These are phyloP conservation scores for Eurotiales sp. DNA, from an alignment of 2,329 filamentous ascomycete genomes.

Conservation along the genomic window DNA sequence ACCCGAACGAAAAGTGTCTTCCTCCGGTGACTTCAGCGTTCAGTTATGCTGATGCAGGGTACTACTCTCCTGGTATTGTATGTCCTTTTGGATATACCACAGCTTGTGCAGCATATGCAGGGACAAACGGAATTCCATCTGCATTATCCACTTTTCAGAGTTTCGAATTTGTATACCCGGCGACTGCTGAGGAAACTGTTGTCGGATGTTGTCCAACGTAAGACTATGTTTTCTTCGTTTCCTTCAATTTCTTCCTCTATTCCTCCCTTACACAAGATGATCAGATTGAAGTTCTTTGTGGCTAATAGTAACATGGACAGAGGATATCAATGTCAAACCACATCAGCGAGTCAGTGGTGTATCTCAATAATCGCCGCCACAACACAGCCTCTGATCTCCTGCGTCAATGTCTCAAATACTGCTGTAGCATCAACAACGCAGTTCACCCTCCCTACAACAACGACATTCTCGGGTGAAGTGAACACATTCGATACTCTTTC, in stretches of 20 bases:
- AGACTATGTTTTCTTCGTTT: no score
- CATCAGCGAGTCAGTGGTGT: neutral
- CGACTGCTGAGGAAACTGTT: constrained; percentile 3
- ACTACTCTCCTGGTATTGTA: constrained; percentile 3
- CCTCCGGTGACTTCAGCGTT: neutral
- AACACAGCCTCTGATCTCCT: neutral
- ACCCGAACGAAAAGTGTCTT: neutral
- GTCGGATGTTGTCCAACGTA: constrained; percentile 10
- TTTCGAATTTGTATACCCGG: neutral
- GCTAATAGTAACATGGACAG: neutral
- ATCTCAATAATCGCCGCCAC: neutral
- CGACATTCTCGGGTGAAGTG: neutral
- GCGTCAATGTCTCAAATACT: neutral
- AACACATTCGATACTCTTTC: neutral
- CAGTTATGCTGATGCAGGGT: neutral
- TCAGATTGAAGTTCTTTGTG: neutral
- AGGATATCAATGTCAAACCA: neutral
- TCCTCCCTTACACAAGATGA: neutral
- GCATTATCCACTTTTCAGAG: neutral
- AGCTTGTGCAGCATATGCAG: neutral
- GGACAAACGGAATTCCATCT: neutral
- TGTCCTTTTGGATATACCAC: constrained; percentile 6
- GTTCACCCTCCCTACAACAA: neutral
- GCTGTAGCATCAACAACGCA: neutral
- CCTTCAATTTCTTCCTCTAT: no score